These are phyloP conservation scores for Fusarium coffeatum DNA, from an alignment of 2,329 filamentous ascomycete species.

Conservation along the genomic window DNA sequence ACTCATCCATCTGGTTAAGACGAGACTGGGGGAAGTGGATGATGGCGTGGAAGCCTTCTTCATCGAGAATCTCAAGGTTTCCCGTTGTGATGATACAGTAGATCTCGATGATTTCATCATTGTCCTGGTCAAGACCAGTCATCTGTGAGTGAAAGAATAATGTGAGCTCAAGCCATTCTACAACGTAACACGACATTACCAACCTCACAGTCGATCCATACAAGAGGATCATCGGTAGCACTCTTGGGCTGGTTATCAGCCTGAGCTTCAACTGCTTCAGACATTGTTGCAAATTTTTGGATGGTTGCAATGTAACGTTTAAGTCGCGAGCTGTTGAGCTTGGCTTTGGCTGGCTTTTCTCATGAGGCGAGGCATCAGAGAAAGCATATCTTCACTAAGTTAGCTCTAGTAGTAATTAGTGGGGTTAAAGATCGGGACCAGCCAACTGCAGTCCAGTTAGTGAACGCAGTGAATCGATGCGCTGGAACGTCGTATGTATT, in stretches of 20 bases:
- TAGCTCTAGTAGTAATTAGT: conserved; percentile 17
- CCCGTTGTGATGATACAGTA: conserved; percentile 91
- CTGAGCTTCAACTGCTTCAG: conserved; percentile 25
- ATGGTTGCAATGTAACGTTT: conserved; percentile 32
- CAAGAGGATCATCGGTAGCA: conserved; percentile 68
- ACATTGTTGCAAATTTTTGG: conserved; percentile 22
- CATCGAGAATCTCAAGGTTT: conserved; percentile 79
- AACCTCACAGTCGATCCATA: conserved; percentile 84
- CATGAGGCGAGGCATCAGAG: conserved; percentile 12
- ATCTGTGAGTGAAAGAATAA: conserved; percentile 71
- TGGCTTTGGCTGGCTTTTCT: conserved; percentile 7
- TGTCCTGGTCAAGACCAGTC: conserved; percentile 77
- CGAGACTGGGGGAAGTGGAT: conserved; percentile 78
- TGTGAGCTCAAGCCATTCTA: conserved; percentile 26
- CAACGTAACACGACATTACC: conserved; percentile 30
- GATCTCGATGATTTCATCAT: conserved; percentile 89
- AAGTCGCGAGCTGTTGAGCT: neutral
- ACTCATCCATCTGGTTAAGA: conserved; percentile 84
- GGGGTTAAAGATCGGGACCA: conserved; percentile 19
- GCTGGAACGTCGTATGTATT: conserved; percentile 49
- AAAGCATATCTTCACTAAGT: conserved; percentile 18
- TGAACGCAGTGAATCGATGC: conserved; percentile 23
- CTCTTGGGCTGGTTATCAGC: conserved; percentile 42
- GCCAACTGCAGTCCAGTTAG: conserved; percentile 10
- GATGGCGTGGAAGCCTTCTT: conserved; percentile 80